Evolutionary conservation across 495 filamentous ascomycete genomes (phyloP), one percentile per base, ranked within the genome.

Genomic region (Talaromyces borbonicus): DNA sequence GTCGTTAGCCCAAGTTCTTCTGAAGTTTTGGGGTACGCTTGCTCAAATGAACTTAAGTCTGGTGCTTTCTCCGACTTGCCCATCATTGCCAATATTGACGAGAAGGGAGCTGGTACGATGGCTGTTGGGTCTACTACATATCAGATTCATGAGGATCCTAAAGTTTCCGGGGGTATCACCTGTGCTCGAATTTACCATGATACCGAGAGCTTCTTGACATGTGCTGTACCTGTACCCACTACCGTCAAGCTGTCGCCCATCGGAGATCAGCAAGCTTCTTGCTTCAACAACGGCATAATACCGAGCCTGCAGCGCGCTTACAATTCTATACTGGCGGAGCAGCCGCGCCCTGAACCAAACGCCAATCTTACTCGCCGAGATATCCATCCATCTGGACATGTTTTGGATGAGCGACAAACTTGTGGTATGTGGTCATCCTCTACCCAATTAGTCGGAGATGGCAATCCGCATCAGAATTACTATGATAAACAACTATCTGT

Each of bases 391-490:
- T 36, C 14, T 2, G 1, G 14, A 1, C 32, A 14, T 0, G 32
- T 8, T 8, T 36, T 36, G 32, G 32, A 36, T 36, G 32, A 18
- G 32, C 32, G 32, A 3, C 32, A 36, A 36, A n/a, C n/a, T n/a
- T 36, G 32, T 9, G 32, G 32, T 18, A 36, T 36, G 5, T 36
- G 32, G 32, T 18, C 32, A 8, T 14, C 32, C 19, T 16, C 14
- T 9, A 36, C 14, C 14, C 20, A 38, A 9, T 8, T 33, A 8
- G 29, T 50, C 14, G 48, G 48, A 11, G 45, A 50, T 22, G 48
- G 48, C 3, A 48, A 37, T 19, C 46, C 48, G 12, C 26, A 50
- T 12, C 45, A 50, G 46, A 48, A 37, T n/a, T 38, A 50, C 32
- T 50, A n/a, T n/a, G 4, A 37, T 12, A 48, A 50, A 12, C 48